A percentile compares a stretch with the other conserved stretches of the same genome.
phyloP scores from a whole-genome alignment of 1,284 basidiomycete species.

The Ustilago shanxiensis region DNA sequence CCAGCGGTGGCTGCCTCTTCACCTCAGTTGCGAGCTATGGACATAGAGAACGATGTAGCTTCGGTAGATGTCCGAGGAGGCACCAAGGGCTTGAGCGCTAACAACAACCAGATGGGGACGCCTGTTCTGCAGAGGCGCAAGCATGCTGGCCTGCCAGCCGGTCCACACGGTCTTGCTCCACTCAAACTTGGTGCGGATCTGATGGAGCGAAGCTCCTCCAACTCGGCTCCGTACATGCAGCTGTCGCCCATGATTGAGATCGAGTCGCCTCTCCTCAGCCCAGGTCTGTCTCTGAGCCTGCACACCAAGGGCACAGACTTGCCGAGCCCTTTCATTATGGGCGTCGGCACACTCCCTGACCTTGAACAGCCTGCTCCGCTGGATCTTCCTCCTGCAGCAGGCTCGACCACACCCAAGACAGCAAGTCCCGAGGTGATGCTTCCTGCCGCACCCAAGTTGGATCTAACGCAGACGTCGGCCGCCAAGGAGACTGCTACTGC shows the following conservation, averaged over 20 bases:
- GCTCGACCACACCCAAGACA: conserved; percentile 37
- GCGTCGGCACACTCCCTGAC: conserved; percentile 35
- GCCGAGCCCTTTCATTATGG: conserved; percentile 50
- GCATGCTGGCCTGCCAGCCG: conserved; percentile 29
- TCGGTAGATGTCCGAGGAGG: background rate
- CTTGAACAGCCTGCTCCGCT: conserved; percentile 49
- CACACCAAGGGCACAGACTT: conserved; percentile 31
- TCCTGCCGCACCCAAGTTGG: background rate
- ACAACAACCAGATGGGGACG: conserved; percentile 26
- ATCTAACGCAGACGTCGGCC: background rate
- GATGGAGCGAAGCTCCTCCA: conserved; percentile 36
- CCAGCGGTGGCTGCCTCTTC: conserved; percentile 36
- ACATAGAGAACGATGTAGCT: conserved; percentile 18
- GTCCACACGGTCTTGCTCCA: conserved; percentile 30
- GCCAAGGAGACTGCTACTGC: background rate
- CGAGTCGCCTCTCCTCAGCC: conserved; percentile 51
- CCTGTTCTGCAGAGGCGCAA: conserved; percentile 48
- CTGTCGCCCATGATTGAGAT: conserved; percentile 54
- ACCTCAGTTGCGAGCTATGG: conserved; percentile 34
- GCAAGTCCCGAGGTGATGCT: conserved; percentile 14
- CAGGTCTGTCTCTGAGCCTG: conserved; percentile 37
- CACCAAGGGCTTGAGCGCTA: conserved; percentile 6
- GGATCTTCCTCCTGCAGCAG: conserved; percentile 34
- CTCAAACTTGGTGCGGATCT: conserved; percentile 42
- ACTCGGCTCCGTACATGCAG: conserved; percentile 42